Evolutionary conservation across 2,329 filamentous ascomycete species (phyloP).

Genomic region (Colletotrichum eleusines): DNA sequence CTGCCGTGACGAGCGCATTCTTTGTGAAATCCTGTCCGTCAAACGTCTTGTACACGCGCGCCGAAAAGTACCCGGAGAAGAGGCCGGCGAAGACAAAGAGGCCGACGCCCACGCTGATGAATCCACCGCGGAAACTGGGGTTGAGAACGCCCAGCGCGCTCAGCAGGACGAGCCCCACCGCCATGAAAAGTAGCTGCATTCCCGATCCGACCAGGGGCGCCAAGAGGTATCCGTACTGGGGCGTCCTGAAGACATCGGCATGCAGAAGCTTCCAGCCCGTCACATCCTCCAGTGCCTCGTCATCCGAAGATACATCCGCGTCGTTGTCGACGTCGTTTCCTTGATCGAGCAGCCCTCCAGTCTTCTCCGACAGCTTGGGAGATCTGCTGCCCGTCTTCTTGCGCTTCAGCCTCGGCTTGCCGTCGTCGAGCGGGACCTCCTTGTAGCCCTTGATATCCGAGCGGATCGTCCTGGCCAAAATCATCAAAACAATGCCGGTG

Average conservation of each 20-base stretch:
- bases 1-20: conserved; percentile 82
- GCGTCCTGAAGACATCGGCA: conserved; percentile 87
- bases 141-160: conserved; percentile 84
- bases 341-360: conserved; percentile 71
- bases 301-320: conserved; percentile 72
- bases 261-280: conserved; percentile 92
- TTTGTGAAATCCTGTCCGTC: conserved; percentile 79
- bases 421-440: conserved; percentile 74
- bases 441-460: conserved; percentile 82
- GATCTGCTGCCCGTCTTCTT: conserved; percentile 54
- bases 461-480: conserved; percentile 81
- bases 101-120: conserved; percentile 85
- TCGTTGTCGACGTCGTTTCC: conserved; percentile 65
- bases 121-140: conserved; percentile 90
- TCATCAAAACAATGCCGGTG: conserved; percentile 83
- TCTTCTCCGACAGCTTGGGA: conserved; percentile 59
- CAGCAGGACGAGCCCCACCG: conserved; percentile 76
- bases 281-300: conserved; percentile 81
- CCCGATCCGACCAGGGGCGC: conserved; percentile 87
- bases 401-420: conserved; percentile 68
- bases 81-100: conserved; percentile 86
- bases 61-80: conserved; percentile 90
- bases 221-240: conserved; percentile 76
- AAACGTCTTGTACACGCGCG: conserved; percentile 85
- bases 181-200: conserved; percentile 88